Conservation (phyloP, 345 rosid genomes). For the Aegle marmelos region DNA sequence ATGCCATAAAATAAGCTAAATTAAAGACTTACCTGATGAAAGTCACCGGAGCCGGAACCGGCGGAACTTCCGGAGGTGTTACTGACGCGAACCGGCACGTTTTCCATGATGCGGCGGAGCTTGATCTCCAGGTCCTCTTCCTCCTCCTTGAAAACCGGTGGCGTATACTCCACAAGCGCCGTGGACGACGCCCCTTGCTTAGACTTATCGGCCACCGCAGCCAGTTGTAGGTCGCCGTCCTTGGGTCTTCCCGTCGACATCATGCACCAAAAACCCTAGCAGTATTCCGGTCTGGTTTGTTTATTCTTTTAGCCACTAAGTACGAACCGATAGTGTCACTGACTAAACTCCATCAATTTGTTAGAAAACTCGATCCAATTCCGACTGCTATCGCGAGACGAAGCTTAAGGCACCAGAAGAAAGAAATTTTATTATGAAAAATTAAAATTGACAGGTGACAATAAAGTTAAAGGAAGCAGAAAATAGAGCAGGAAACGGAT, state of each 20-base stretch:
- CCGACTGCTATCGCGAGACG: too few species aligned
- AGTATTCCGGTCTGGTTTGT: neutral
- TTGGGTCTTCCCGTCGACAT: conserved; percentile 62
- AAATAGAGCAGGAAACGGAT: neutral
- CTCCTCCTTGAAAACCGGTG: conserved; percentile 71
- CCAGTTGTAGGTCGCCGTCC: conserved; percentile 51
- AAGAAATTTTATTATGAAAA: too few species aligned
- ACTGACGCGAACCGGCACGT: conserved; percentile 92
- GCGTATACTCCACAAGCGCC: conserved; percentile 71
- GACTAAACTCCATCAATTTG: neutral
- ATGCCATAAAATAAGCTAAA: neutral
- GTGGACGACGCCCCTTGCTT: conserved; percentile 35
- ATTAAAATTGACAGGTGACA: too few species aligned
- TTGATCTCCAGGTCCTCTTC: conserved; percentile 91
- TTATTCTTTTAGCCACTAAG: neutral
- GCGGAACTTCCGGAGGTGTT: conserved; percentile 98
- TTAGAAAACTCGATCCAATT: neutral
- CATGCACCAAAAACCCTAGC: conserved; percentile 33
- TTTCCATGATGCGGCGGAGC: conserved; percentile 87
- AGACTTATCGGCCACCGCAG: conserved; percentile 42
- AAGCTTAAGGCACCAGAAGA: too few species aligned
- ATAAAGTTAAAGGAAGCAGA: too few species aligned
- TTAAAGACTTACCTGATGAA: conserved; percentile 67
- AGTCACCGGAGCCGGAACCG: conserved; percentile 95
- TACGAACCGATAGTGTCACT: neutral